A percentile compares a stretch with the other conserved stretches of the same genome.
These are phyloP conservation scores for Diddensiella santjacobensis DNA, from an alignment of 805 yeast species.

Conservation along the genomic window DNA sequence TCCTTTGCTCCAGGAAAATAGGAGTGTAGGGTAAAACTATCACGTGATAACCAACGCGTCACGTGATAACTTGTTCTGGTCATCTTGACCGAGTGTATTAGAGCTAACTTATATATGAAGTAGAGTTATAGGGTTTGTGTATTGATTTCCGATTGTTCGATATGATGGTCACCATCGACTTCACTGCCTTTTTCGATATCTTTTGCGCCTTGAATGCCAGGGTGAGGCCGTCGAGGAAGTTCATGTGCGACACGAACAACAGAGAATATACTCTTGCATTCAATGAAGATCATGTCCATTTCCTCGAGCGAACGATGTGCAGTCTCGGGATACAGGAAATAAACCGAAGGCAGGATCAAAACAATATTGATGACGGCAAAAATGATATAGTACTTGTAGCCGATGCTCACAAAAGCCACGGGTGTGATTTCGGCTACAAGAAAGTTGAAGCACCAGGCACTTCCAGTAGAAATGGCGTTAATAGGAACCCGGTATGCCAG, in stretches of 20 bases:
- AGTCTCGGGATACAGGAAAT: constrained; percentile 70
- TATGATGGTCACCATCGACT: too few relatives aligned
- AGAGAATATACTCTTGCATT: constrained; percentile 12
- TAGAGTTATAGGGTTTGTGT: too few relatives aligned
- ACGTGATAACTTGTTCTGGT: too few relatives aligned
- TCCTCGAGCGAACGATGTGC: constrained; percentile 70
- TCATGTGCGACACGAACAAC: constrained; percentile 9
- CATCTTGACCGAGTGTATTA: too few relatives aligned
- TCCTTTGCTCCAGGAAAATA: too few relatives aligned
- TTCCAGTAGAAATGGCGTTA: constrained; percentile 21
- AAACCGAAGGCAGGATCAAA: constrained; percentile 33
- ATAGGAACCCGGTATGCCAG: constrained; percentile 47
- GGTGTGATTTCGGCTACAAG: constrained; percentile 55
- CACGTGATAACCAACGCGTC: too few relatives aligned
- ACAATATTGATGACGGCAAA: constrained; percentile 39
- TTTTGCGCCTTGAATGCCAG: constrained; percentile 6
- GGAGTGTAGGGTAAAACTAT: too few relatives aligned
- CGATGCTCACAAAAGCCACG: constrained; percentile 43
- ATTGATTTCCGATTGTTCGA: too few relatives aligned
- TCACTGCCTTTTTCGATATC: constrained; percentile 3
- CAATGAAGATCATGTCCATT: constrained; percentile 53
- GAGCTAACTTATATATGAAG: too few relatives aligned
- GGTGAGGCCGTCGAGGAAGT: constrained; percentile 13
- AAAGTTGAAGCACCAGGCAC: constrained; percentile 50
- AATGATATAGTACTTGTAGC: constrained; percentile 54